These are phyloP conservation scores for Cutaneotrichosporon sp. DNA, from an alignment of 1,284 basidiomycete genomes.

Conservation along the genomic window DNA sequence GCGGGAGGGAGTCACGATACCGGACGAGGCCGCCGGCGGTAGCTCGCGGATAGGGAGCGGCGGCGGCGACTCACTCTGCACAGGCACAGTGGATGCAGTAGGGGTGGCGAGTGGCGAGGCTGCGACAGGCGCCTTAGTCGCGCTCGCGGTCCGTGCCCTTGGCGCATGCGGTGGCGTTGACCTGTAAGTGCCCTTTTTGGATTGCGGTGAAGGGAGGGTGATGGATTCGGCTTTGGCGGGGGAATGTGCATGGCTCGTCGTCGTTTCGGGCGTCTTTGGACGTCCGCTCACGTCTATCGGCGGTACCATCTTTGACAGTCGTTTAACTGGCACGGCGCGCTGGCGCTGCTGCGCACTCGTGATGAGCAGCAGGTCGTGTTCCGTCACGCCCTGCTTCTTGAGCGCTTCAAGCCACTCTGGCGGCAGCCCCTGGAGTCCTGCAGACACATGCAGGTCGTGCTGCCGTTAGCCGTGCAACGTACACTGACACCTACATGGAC, in stretches of 20 bases:
- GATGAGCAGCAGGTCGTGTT: slow-evolving; percentile 37
- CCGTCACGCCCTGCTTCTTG: slow-evolving; percentile 35
- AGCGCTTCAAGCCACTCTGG: slow-evolving; percentile 33
- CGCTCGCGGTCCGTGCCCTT: not conserved
- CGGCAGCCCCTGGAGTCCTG: slow-evolving; percentile 35
- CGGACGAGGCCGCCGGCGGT: no score
- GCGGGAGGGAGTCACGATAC: no score
- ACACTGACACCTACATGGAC: slow-evolving; percentile 27
- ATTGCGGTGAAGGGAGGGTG: not conserved
- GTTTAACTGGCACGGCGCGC: not conserved
- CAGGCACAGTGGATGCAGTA: not conserved
- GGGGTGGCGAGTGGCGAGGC: not conserved
- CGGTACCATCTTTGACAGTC: not conserved
- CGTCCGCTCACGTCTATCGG: no score
- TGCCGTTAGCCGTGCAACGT: slow-evolving; percentile 14
- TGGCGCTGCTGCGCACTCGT: slow-evolving; percentile 24
- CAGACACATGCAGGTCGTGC: slow-evolving; percentile 45
- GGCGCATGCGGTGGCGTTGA: no score
- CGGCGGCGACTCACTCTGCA: no score
- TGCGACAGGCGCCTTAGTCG: not conserved
- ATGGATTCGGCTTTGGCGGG: not conserved
- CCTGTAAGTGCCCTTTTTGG: no score
- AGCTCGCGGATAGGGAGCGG: no score
- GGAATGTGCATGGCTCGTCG: no score
- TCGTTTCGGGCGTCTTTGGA: no score